A percentile compares a stretch with the other conserved stretches of the same genome.
phyloP scores from a whole-genome alignment of 768 basidiomycete genomes.

The Mycena sanguinolenta region DNA sequence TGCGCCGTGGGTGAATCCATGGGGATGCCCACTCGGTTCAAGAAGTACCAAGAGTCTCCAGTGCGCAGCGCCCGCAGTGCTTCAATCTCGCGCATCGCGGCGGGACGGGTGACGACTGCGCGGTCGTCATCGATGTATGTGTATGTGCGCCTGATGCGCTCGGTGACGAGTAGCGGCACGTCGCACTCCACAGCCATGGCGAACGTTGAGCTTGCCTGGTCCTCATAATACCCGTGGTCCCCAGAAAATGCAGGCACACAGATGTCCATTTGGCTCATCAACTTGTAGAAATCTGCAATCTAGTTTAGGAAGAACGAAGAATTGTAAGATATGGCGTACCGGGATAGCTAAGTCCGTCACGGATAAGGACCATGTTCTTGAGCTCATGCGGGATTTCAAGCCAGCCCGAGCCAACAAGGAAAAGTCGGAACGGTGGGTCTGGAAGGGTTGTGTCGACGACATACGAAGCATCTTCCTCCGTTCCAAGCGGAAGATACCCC shows the following conservation, averaged over 20 bases:
- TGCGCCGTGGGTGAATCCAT: constrained; percentile 33
- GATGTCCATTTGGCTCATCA: constrained; percentile 55
- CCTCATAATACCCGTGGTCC: constrained; percentile 49
- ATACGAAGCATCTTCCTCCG: constrained; percentile 38
- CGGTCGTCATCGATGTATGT: constrained; percentile 53
- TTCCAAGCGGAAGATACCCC: constrained; percentile 51
- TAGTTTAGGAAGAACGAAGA: neutral
- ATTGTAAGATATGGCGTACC: constrained; percentile 24
- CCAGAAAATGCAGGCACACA: constrained; percentile 56
- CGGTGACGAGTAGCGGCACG: constrained; percentile 58
- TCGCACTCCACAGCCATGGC: constrained; percentile 56
- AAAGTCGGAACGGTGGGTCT: constrained; percentile 50
- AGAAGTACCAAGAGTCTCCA: constrained; percentile 44
- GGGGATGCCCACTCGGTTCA: constrained; percentile 31
- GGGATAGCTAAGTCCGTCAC: constrained; percentile 49
- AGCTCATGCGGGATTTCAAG: constrained; percentile 52
- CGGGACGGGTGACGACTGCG: constrained; percentile 53
- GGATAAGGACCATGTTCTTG: constrained; percentile 52
- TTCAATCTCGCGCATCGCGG: constrained; percentile 55
- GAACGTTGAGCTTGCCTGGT: constrained; percentile 57
- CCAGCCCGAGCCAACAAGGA: constrained; percentile 49
- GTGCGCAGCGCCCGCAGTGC: constrained; percentile 54
- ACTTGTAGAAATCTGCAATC: constrained; percentile 48
- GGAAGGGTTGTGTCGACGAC: constrained; percentile 40
- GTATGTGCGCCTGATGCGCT: constrained; percentile 54